phyloP scores from a whole-genome alignment of 2,329 filamentous ascomycete species.

The Talaromyces pinophilus region DNA sequence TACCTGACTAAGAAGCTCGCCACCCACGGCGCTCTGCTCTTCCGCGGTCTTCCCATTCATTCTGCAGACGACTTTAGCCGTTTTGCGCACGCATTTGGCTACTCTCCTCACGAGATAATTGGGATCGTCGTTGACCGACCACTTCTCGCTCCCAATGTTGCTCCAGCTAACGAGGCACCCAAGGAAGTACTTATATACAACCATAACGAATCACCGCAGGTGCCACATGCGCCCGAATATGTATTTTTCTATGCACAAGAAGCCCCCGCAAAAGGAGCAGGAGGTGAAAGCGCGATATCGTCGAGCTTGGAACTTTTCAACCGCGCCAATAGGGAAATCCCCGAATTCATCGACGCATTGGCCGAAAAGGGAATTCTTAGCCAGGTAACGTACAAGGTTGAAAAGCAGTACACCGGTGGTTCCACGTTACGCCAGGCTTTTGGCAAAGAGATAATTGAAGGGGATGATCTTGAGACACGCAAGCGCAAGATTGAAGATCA shows the following conservation, averaged over 20 bases:
- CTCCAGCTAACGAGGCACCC: conserved; percentile 53
- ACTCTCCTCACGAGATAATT: conserved; percentile 53
- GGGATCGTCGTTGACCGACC: conserved; percentile 53
- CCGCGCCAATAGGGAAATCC: conserved; percentile 49
- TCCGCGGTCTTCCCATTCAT: conserved; percentile 50
- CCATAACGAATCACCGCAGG: conserved; percentile 55
- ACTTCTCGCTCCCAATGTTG: conserved; percentile 47
- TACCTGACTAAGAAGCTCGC: conserved; percentile 27
- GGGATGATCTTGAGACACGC: conserved; percentile 46
- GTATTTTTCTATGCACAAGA: conserved; percentile 53
- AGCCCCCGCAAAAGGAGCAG: conserved; percentile 28
- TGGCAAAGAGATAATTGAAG: conserved; percentile 50
- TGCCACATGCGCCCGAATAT: conserved; percentile 55
- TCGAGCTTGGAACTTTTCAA: conserved; percentile 52
- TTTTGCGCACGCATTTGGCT: conserved; percentile 54
- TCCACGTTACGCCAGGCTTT: conserved; percentile 52
- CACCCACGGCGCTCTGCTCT: conserved; percentile 50
- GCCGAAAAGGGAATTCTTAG: conserved; percentile 42
- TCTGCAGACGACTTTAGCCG: conserved; percentile 50
- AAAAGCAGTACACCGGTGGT: conserved; percentile 49
- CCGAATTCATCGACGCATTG: conserved; percentile 49
- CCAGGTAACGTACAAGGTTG: conserved; percentile 44
- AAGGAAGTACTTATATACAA: conserved; percentile 53
- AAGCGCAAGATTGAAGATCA: conserved; percentile 44
- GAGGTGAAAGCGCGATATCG: conserved; percentile 51